Base-by-base conservation (phyloP, 1,284 basidiomycete species). In the Cryptococcus floricola region DNA sequence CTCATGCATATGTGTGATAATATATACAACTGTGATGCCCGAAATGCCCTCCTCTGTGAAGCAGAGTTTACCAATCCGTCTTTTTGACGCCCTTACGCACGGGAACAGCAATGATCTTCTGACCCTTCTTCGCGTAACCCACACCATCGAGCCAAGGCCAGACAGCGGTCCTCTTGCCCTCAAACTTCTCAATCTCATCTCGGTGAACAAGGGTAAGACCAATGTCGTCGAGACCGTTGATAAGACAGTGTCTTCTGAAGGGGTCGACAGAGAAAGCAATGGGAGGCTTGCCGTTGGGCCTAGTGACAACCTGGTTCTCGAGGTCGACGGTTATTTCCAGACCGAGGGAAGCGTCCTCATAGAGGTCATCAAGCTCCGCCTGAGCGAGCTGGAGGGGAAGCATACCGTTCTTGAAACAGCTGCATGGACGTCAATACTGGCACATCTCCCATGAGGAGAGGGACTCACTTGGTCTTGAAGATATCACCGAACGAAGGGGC, bases 111-210 rank as follows among this genome's bases (percentile, higher is more conserved):
- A 79, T 71, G 43, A 87, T 70, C 68, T 76, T 77, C 45, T 77
- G 72, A 52, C 81, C 82, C 53, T 86, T 87, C 74, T 87, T 83
- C 52, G 75, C 76, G 78, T 91, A 93, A 41, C 90, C 91, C 60
- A 92, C 88, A 50, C 93, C 93, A 72, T 97, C 89, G 74, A 96
- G 78, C 93, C 93, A 97, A 10, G 93, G 89, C 90, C 91, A 95
- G 56, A 81, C 73, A 68, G 83, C 79, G 37, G 85, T 87, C 62
- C 93, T 77, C 66, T 83, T 83, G 67, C 82, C 72, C 82, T 97
- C 93, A 68, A 95, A 97, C 52, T 76, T 68, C 61, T 81, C 80
- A 62, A 97, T 94, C 19, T 80, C 74, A 13, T 79, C 77, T 46
- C 80, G 84, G 73, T 86, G 86, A 74, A 89, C 85, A 80, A 97